Percentiles rank a stretch among this genome's conserved stretches.
Evolutionary conservation across 2,329 filamentous ascomycete species (phyloP).

Genomic region (Aspergillus quadrilineatus): DNA sequence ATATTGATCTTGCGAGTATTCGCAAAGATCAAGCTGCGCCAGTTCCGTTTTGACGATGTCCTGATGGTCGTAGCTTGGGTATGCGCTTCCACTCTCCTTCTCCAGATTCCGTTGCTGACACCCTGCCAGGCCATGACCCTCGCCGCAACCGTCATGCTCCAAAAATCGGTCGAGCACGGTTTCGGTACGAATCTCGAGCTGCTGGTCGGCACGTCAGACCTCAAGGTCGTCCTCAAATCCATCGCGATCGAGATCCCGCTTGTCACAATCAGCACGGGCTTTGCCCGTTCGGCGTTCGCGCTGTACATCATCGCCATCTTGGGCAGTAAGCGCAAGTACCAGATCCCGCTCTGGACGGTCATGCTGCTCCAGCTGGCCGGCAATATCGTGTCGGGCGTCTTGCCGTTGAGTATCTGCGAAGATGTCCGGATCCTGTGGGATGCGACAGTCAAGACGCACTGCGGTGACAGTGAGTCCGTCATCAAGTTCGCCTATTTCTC

Average conservation of each 20-base stretch:
- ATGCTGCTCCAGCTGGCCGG: slow-evolving; percentile 26
- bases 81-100: not conserved
- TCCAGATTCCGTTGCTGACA: not conserved
- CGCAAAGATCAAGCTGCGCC: slow-evolving; percentile 31
- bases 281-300: slow-evolving; percentile 30
- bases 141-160: slow-evolving; percentile 26
- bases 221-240: slow-evolving; percentile 25
- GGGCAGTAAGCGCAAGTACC: slow-evolving; percentile 25
- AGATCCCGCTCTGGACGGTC: slow-evolving; percentile 24
- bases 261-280: slow-evolving; percentile 31
- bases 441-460: slow-evolving; percentile 24
- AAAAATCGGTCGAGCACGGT: slow-evolving; percentile 26
- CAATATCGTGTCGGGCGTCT: slow-evolving; percentile 28
- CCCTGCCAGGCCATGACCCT: slow-evolving; percentile 24
- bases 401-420: slow-evolving; percentile 30
- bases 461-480: slow-evolving; percentile 22
- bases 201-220: slow-evolving; percentile 10
- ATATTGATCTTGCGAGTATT: slow-evolving; percentile 28
- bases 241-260: slow-evolving; percentile 29
- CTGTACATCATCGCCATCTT: slow-evolving; percentile 30
- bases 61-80: slow-evolving; percentile 31
- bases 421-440: slow-evolving; percentile 28
- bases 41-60: slow-evolving; percentile 30
- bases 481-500: slow-evolving; percentile 33
- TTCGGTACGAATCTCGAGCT: slow-evolving; percentile 25